These are phyloP conservation scores for Verticillium nubilum DNA, from an alignment of 2,329 filamentous ascomycete genomes.

Conservation along the genomic window DNA sequence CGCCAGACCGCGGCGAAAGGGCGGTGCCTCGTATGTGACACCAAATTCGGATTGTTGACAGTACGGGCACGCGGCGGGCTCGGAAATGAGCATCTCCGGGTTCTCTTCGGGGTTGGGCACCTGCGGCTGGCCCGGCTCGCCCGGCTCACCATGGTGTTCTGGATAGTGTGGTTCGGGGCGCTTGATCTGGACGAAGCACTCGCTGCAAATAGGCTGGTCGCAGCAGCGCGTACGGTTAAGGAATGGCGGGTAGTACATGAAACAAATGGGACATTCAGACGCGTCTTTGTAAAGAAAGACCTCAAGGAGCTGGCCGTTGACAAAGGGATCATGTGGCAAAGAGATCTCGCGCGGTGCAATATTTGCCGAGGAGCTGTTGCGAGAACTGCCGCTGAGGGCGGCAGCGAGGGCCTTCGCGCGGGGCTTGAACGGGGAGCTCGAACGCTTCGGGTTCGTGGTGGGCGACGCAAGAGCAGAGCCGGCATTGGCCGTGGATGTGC, in stretches of 20 bases:
- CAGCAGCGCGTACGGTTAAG: conserved; percentile 93
- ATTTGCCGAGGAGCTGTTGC: conserved; percentile 67
- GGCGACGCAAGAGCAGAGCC: conserved; percentile 49
- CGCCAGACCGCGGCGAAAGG: conserved; percentile 77
- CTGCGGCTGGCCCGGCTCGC: conserved; percentile 9
- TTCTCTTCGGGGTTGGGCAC: conserved; percentile 37
- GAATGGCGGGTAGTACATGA: conserved; percentile 90
- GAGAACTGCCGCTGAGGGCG: conserved; percentile 67
- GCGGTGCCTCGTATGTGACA: conserved; percentile 86
- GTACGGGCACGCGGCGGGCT: conserved; percentile 89
- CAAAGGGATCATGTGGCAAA: conserved; percentile 75
- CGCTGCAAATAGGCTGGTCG: conserved; percentile 93
- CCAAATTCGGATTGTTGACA: conserved; percentile 94
- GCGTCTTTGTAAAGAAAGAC: conserved; percentile 91
- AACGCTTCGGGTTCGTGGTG: conserved; percentile 29
- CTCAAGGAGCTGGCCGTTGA: conserved; percentile 92
- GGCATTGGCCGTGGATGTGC: conserved; percentile 56
- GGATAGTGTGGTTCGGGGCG: conserved; percentile 85
- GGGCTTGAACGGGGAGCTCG: conserved; percentile 65
- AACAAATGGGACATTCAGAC: conserved; percentile 90
- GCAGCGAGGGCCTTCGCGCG: conserved; percentile 86
- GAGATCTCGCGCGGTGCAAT: conserved; percentile 71
- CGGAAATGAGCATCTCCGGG: conserved; percentile 70
- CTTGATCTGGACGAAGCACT: conserved; percentile 99
- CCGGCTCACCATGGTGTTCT: conserved; percentile 59